phyloP scores from a whole-genome alignment of 352 stramenopile genomes.

The Globisporangium ultimum region DNA sequence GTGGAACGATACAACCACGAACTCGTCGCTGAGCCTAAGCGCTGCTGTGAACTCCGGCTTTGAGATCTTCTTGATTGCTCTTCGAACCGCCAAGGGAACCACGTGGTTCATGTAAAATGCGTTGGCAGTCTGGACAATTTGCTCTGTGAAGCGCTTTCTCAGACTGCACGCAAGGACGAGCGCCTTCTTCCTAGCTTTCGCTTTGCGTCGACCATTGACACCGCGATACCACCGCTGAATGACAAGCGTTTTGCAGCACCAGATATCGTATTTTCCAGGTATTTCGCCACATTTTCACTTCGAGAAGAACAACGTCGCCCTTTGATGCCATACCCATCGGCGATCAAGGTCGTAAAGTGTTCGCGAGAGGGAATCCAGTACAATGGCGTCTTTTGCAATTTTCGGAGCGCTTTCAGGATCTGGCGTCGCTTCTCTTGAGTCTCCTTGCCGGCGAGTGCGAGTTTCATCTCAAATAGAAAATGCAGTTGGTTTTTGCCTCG shows the following conservation, averaged over 20 bases:
- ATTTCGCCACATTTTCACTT: slow-evolving; percentile 58
- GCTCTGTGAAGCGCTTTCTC: slow-evolving; percentile 25
- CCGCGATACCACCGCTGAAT: slow-evolving; percentile 68
- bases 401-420: slow-evolving; percentile 44
- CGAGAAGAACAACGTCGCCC: slow-evolving; percentile 69
- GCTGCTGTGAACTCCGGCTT: slow-evolving; percentile 37
- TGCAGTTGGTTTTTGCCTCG: slow-evolving; percentile 62
- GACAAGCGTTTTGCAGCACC: slow-evolving; percentile 38
- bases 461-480: slow-evolving; percentile 61
- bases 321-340: slow-evolving; percentile 51
- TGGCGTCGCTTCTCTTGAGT: slow-evolving; percentile 42
- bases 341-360: slow-evolving; percentile 44
- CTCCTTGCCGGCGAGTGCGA: slow-evolving; percentile 53
- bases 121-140: slow-evolving; percentile 22
- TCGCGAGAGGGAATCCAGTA: slow-evolving; percentile 51
- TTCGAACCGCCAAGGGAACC: slow-evolving; percentile 23
- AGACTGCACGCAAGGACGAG: slow-evolving; percentile 28
- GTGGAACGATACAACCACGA: slow-evolving; percentile 59
- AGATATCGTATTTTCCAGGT: slow-evolving; percentile 60
- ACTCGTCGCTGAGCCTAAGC: slow-evolving; percentile 56
- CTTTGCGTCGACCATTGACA: slow-evolving; percentile 28
- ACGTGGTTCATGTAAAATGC: slow-evolving; percentile 33
- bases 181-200: slow-evolving; percentile 21
- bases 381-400: slow-evolving; percentile 50
- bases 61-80: slow-evolving; percentile 26